Evolutionary conservation across 805 yeast species (phyloP).

Genomic region (Schwanniomyces sp.): DNA sequence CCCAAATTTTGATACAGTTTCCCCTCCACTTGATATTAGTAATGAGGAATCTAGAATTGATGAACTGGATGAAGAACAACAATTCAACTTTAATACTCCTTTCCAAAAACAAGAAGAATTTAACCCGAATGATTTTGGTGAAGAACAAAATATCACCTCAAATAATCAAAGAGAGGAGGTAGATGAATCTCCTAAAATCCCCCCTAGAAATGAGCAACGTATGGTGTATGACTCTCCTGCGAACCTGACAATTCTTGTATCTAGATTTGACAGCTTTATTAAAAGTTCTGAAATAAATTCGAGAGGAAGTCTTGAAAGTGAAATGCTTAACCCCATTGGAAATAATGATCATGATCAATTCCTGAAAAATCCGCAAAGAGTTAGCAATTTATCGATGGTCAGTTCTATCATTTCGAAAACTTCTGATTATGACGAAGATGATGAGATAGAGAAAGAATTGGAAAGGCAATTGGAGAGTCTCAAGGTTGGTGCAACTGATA

Average conservation of each 20-base stretch:
- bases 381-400: slow-evolving; percentile 40
- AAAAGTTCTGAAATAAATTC: slow-evolving; percentile 1
- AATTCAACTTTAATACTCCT: background rate
- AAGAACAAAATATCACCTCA: slow-evolving; percentile 26
- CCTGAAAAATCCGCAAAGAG: slow-evolving; percentile 10
- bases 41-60: background rate
- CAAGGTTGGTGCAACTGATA: slow-evolving; percentile 18
- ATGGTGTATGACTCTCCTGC: background rate
- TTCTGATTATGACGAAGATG: slow-evolving; percentile 20
- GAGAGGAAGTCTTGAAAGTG: background rate
- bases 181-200: background rate
- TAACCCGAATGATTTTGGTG: background rate
- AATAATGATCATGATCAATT: slow-evolving; percentile 1
- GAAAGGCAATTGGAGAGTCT: slow-evolving; percentile 37
- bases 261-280: slow-evolving; percentile 8
- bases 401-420: slow-evolving; percentile 43
- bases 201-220: background rate
- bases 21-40: background rate
- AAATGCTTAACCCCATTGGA: slow-evolving; percentile 7
- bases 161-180: slow-evolving; percentile 12
- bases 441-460: slow-evolving; percentile 36
- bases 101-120: background rate
- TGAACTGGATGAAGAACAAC: background rate
- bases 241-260: background rate
- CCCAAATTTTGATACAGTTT: background rate